Evolutionary conservation across 257 asterid species (phyloP).

Genomic region (Solanum microdontum): DNA sequence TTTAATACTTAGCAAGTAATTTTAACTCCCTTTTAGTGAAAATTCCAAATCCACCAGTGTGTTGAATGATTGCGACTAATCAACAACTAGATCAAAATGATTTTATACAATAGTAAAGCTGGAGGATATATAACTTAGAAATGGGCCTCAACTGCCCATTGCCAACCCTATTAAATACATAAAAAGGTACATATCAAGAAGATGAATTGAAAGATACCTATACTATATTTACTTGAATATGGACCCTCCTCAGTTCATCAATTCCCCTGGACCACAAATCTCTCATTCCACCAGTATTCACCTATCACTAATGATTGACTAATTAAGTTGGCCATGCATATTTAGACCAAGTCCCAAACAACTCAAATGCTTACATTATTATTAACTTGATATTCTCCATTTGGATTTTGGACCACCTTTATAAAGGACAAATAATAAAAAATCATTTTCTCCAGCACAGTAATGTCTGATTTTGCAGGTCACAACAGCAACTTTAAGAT

Average conservation of each 20-base stretch:
- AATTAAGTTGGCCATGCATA: not conserved
- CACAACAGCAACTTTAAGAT: not conserved
- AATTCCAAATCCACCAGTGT: fast-evolving
- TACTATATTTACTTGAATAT: not conserved
- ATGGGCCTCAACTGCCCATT: not conserved
- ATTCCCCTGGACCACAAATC: not conserved
- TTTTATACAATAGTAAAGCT: not conserved
- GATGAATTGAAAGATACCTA: not conserved
- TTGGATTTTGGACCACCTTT: not conserved
- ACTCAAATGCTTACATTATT: not conserved
- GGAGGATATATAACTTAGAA: not conserved
- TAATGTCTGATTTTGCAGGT: not conserved
- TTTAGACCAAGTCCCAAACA: not conserved
- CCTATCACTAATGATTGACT: not conserved
- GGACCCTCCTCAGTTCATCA: not conserved
- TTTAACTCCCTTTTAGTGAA: not conserved
- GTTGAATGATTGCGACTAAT: not conserved
- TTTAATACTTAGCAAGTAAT: not conserved
- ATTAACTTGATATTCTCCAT: not conserved
- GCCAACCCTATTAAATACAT: not conserved
- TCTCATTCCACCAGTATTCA: not conserved
- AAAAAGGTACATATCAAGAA: not conserved
- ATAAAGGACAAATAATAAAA: not conserved
- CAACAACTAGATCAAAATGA: not conserved
- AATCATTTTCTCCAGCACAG: not conserved